phyloP scores from a whole-genome alignment of 2,329 filamentous ascomycete genomes.

The Drechmeria coniospora region DNA sequence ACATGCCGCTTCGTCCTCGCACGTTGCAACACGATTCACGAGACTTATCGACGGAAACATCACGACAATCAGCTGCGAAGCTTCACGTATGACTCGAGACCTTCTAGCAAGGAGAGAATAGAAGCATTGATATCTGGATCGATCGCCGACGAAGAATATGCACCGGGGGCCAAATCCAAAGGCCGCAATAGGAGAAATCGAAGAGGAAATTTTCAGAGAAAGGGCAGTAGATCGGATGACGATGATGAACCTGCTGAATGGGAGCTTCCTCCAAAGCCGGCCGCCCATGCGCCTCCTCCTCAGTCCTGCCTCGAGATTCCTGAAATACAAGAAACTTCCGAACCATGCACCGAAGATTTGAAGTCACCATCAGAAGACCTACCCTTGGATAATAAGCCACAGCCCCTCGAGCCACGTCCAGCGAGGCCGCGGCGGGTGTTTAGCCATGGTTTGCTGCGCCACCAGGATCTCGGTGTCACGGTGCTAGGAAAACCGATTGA shows the following conservation, averaged over 20 bases:
- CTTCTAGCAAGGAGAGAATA: conserved; percentile 9
- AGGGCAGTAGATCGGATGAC: not conserved
- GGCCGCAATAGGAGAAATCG: not conserved
- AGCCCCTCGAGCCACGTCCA: not conserved
- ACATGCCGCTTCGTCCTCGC: conserved; percentile 17
- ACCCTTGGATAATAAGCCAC: no score
- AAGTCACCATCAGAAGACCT: no score
- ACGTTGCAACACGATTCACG: conserved; percentile 7
- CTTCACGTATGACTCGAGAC: conserved; percentile 10
- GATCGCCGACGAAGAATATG: conserved; percentile 1
- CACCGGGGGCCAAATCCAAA: no score
- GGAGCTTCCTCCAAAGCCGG: conserved; percentile 2
- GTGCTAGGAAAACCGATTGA: conserved; percentile 22
- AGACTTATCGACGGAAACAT: conserved; percentile 4
- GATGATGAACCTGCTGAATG: conserved; percentile 4
- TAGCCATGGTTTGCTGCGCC: conserved; percentile 12
- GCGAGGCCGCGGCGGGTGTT: conserved; percentile 3
- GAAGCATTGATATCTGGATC: conserved; percentile 11
- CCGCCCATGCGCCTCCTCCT: not conserved
- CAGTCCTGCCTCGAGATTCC: not conserved
- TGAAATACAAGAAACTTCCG: not conserved
- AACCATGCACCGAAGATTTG: not conserved
- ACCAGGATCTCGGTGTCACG: conserved; percentile 14
- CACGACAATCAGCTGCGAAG: conserved; percentile 6
- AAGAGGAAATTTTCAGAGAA: not conserved